phyloP scores from a whole-genome alignment of 2,329 filamentous ascomycete species.

The Cladophialophora immunda region DNA sequence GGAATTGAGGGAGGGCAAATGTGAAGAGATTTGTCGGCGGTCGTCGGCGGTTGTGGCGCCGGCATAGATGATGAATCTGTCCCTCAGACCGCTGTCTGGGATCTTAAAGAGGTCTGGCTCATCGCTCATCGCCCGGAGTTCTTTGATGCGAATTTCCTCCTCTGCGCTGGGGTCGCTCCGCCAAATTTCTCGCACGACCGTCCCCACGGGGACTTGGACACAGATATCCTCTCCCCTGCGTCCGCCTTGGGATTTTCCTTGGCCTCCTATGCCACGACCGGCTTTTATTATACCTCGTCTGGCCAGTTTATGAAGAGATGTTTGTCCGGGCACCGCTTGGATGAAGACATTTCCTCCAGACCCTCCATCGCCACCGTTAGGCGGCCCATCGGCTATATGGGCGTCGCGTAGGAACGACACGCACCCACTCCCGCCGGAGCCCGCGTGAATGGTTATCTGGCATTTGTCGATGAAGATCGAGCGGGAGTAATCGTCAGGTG shows the following conservation, averaged over 20 bases:
- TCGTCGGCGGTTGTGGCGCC: conserved; percentile 60
- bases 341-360: conserved; percentile 93
- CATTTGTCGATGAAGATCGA: conserved; percentile 90
- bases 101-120: conserved; percentile 48
- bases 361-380: conserved; percentile 94
- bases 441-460: conserved; percentile 77
- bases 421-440: conserved; percentile 87
- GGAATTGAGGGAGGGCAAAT: conserved; percentile 50
- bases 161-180: conserved; percentile 79
- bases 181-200: conserved; percentile 83
- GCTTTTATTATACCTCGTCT: conserved; percentile 70
- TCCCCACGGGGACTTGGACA: conserved; percentile 91
- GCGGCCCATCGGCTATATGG: conserved; percentile 84
- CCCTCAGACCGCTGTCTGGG: conserved; percentile 47
- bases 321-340: conserved; percentile 89
- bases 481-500: conserved; percentile 82
- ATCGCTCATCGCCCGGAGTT: conserved; percentile 46
- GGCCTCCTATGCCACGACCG: conserved; percentile 55
- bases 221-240: conserved; percentile 85
- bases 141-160: conserved; percentile 60
- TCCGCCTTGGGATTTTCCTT: conserved; percentile 64
- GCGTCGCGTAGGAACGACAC: conserved; percentile 94
- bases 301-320: conserved; percentile 89
- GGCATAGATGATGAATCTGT: conserved; percentile 89
- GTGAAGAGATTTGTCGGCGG: conserved; percentile 28